Conservation (phyloP, 441 rosid genomes). For the Pelargonium citronellum region DNA sequence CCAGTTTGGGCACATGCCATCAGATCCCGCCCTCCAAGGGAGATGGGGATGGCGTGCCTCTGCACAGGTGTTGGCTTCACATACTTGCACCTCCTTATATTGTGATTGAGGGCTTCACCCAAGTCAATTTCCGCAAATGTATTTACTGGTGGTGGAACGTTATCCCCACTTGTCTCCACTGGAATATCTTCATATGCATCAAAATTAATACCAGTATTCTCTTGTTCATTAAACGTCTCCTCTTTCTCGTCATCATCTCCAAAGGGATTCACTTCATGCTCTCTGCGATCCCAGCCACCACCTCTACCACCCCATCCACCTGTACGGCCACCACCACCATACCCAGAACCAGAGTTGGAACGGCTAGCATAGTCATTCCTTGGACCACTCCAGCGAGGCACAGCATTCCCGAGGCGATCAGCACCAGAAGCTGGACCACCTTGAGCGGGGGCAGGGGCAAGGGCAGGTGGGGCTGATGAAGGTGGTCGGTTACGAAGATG, state of each 20-base stretch:
- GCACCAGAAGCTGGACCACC: constrained; percentile 22
- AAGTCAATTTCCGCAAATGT: constrained; percentile 56
- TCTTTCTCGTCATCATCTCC: constrained; percentile 27
- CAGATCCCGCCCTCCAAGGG: constrained; percentile 44
- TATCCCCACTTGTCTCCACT: constrained; percentile 53
- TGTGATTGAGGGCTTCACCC: constrained; percentile 45
- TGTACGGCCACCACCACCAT: constrained; percentile 20
- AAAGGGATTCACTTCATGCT: constrained; percentile 47
- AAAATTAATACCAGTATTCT: constrained; percentile 48
- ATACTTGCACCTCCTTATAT: constrained; percentile 57
- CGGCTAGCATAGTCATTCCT: constrained; percentile 16
- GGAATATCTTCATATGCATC: constrained; percentile 64
- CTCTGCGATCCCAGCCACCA: constrained; percentile 48
- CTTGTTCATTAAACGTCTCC: constrained; percentile 26
- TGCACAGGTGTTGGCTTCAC: constrained; percentile 58
- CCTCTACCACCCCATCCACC: constrained; percentile 39
- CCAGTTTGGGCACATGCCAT: constrained; percentile 72
- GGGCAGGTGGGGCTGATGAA: constrained; percentile 23
- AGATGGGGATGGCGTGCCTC: constrained; percentile 51
- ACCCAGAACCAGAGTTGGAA: constrained; percentile 27
- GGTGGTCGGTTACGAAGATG: constrained; percentile 43
- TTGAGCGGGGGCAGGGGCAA: constrained; percentile 17
- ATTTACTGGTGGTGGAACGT: constrained; percentile 53
- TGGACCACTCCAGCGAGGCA: constrained; percentile 25
- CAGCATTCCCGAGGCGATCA: constrained; percentile 8